Conservation (phyloP, 257 asterid genomes). For the Phtheirospermum japonicum region DNA sequence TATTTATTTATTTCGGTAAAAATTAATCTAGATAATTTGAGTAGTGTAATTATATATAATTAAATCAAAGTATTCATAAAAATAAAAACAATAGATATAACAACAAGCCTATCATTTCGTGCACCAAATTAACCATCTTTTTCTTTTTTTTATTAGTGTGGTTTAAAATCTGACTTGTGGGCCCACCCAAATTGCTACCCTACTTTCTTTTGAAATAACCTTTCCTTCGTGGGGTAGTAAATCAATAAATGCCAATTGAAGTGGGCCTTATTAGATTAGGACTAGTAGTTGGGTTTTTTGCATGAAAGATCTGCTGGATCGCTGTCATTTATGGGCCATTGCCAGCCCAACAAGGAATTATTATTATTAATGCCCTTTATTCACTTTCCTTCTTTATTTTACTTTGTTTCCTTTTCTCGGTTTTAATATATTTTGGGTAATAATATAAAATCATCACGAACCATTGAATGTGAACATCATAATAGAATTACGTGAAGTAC, state of each 20-base stretch:
- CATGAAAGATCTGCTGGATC: constrained; percentile 27
- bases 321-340: constrained; percentile 30
- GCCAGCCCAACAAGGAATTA: constrained; percentile 36
- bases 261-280: constrained; percentile 39
- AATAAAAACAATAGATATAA: no score
- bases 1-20: no score
- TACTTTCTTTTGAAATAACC: no score
- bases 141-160: no score
- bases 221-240: constrained; percentile 4
- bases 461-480: not conserved
- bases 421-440: no score
- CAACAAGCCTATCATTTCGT: no score
- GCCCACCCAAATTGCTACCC: not conserved
- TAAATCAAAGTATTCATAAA: no score
- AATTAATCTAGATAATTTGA: no score
- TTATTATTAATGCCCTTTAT: not conserved
- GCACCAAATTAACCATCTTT: no score
- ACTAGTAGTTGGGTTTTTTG: constrained; percentile 22
- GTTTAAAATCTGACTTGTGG: not conserved
- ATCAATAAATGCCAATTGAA: constrained; percentile 26
- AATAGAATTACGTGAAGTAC: not conserved
- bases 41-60: no score
- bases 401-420: not conserved
- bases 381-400: not conserved
- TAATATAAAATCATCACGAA: not conserved